A percentile compares a stretch with the other conserved stretches of the same genome.
Conservation (phyloP, 2,329 filamentous ascomycete genomes). For the Teratosphaeria viscida region DNA sequence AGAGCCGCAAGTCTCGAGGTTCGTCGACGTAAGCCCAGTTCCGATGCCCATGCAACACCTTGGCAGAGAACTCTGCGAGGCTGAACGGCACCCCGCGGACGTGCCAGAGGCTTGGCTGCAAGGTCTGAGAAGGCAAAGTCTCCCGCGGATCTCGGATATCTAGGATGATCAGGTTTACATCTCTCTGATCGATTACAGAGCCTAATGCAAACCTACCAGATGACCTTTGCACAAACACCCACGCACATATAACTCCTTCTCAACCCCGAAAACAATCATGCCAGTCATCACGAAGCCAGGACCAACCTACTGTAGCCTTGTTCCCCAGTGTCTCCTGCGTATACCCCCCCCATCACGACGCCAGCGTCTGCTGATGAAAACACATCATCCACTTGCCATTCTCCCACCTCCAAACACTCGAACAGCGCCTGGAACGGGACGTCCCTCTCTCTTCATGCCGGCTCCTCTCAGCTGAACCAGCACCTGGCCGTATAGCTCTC, state of each 20-base stretch:
- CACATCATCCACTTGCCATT: slow-evolving; percentile 17
- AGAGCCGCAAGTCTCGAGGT: background rate
- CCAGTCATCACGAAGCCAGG: background rate
- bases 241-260: too few species aligned
- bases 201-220: too few species aligned
- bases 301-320: background rate
- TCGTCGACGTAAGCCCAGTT: background rate
- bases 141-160: too few species aligned
- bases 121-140: too few species aligned
- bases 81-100: background rate
- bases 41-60: background rate
- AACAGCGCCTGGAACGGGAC: slow-evolving; percentile 21
- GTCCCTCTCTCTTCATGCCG: slow-evolving; percentile 9
- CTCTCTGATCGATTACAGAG: too few species aligned
- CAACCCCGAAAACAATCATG: too few species aligned
- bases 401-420: slow-evolving; percentile 19
- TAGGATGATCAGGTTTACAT: too few species aligned
- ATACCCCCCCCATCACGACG: background rate
- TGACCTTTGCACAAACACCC: too few species aligned
- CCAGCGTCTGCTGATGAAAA: slow-evolving; percentile 22
- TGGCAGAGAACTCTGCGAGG: background rate
- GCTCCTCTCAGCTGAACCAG: background rate
- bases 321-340: background rate
- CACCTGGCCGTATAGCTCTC: slow-evolving; percentile 13
- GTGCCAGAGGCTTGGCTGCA: background rate